Conservation (phyloP, 2,329 filamentous ascomycete species). For the Alternaria sp. region DNA sequence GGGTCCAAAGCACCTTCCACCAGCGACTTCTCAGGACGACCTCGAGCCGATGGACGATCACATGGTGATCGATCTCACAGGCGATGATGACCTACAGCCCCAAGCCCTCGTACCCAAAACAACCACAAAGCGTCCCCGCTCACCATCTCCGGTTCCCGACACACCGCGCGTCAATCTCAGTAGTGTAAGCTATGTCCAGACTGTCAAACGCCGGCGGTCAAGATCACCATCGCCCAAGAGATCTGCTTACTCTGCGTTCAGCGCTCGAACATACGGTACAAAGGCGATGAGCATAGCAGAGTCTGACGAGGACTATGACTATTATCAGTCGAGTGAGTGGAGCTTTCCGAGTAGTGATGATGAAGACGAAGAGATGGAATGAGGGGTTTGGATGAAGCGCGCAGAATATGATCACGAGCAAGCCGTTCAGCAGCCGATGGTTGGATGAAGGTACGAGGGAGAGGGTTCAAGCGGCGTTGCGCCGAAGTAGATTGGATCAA, state of each 20-base stretch:
- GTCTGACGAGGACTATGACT: neutral
- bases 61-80: neutral
- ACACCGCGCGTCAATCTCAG: neutral
- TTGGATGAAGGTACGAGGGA: neutral
- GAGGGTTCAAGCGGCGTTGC: neutral
- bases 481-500: neutral
- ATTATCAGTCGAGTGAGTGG: conserved; percentile 15
- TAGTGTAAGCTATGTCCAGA: neutral
- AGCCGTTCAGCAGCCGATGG: neutral
- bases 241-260: neutral
- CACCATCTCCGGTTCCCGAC: neutral
- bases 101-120: neutral
- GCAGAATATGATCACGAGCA: neutral
- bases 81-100: neutral
- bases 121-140: conserved; percentile 1
- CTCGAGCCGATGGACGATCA: neutral
- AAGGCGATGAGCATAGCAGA: neutral
- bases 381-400: neutral
- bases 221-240: neutral
- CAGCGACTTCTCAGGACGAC: neutral
- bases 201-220: conserved; percentile 4
- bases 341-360: conserved; percentile 9
- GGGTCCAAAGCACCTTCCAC: neutral
- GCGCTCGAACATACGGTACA: neutral
- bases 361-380: neutral